Conservation (phyloP, 495 filamentous ascomycete genomes). For the Penicillium dipodomyicola region DNA sequence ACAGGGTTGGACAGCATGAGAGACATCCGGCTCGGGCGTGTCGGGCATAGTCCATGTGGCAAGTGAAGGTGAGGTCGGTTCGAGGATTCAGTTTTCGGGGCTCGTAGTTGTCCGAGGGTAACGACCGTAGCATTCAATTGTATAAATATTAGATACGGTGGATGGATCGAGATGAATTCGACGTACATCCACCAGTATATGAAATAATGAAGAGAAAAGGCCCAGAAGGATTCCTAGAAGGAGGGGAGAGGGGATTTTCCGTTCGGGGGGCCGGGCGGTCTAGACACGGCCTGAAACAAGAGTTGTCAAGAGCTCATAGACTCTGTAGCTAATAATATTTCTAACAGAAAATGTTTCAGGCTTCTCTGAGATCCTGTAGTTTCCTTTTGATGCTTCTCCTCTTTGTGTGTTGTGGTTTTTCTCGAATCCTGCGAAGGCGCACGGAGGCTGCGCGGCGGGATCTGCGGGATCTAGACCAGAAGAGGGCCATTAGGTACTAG, state of each 20-base stretch:
- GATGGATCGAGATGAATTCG: conserved; percentile 15
- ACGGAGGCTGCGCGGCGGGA: conserved; percentile 17
- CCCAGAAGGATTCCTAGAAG: conserved; percentile 12
- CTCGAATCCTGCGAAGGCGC: conserved; percentile 11
- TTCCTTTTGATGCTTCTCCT: conserved; percentile 6
- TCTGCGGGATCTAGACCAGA: conserved; percentile 32
- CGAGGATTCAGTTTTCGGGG: conserved; percentile 10
- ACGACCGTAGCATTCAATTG: conserved; percentile 31
- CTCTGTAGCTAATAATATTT: background rate
- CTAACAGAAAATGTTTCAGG: background rate
- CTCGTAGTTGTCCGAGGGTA: conserved; percentile 16
- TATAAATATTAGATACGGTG: background rate
- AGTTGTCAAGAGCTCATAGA: conserved; percentile 7
- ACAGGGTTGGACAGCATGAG: conserved; percentile 29
- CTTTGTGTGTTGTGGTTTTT: conserved; percentile 9
- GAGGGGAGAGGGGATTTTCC: conserved; percentile 32
- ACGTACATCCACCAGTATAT: conserved; percentile 2
- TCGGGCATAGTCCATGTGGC: conserved; percentile 40
- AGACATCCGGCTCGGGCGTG: conserved; percentile 39
- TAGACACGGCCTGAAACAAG: conserved; percentile 30
- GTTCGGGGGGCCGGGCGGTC: conserved; percentile 28
- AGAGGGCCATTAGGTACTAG: conserved; percentile 6
- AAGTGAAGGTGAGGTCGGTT: conserved; percentile 1
- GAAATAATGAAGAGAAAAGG: background rate
- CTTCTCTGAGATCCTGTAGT: background rate